Conservation (phyloP, 495 filamentous ascomycete species). For the Xylaria flabelliformis region DNA sequence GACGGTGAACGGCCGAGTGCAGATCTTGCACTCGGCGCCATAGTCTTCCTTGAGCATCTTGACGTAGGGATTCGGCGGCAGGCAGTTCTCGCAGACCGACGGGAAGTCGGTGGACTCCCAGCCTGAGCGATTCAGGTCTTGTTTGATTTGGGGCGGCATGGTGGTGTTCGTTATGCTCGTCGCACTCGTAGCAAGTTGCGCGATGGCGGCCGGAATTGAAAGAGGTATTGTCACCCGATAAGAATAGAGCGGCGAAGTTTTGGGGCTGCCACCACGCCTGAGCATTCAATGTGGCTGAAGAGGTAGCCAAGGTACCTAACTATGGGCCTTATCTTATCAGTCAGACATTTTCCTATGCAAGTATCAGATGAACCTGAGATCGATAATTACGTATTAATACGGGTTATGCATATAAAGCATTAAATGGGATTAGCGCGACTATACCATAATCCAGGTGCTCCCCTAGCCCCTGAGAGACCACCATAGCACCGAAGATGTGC, state of each 20-base stretch:
- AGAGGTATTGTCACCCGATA: background rate
- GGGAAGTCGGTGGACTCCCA: constrained; percentile 92
- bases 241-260: background rate
- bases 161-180: background rate
- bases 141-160: constrained; percentile 79
- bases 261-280: background rate
- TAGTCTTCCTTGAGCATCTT: constrained; percentile 98
- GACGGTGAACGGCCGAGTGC: constrained; percentile 93
- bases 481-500: background rate
- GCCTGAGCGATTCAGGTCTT: constrained; percentile 94
- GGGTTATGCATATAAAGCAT: background rate
- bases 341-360: background rate
- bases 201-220: constrained; percentile 4
- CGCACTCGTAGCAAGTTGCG: constrained; percentile 1
- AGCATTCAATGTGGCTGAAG: constrained; percentile 4
- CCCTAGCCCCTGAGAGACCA: background rate
- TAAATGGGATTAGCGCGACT: background rate
- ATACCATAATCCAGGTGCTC: background rate
- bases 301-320: too few relatives aligned
- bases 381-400: background rate
- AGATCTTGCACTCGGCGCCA: constrained; percentile 82
- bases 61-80: constrained; percentile 96
- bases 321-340: background rate
- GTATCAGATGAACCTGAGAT: background rate
- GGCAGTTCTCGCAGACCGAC: constrained; percentile 73